Evolutionary conservation across 2,329 filamentous ascomycete genomes (phyloP), one percentile per base, ranked within the genome.

Genomic region (Phyllosticta citrichinensis): DNA sequence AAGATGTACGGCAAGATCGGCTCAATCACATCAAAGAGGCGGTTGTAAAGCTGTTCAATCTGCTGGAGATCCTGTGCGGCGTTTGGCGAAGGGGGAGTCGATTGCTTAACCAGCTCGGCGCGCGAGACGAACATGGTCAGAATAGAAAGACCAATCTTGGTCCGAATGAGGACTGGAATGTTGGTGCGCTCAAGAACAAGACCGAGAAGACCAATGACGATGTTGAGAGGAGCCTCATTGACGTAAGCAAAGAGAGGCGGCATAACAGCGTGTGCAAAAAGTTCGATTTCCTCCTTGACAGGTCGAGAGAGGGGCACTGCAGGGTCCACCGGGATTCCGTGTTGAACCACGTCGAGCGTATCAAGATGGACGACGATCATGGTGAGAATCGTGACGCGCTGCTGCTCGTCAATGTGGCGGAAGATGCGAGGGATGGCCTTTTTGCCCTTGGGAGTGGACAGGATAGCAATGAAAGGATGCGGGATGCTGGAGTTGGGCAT

Each of bases 341-440:
- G 84, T 61, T 88, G 86, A 62, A 97, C 87, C 56, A 99, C 93
- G 68, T 97, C 91, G 51, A 99, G 81, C 66, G 89, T 86, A 72
- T 97, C 94, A 33, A 99, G 85, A 68, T 97, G 91, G 57, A 97
- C 87, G 62, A 96, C 85, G 66, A 99, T 93, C 83, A 99, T 93
- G 5, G 94, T 99, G 64, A 99, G 81, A 64, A 97, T 91, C 0
- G 92, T 97, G 22, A 94, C 92, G 56, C 93, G 89, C 75, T 97
- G 92, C 70, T 97, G 89, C 64, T 92, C 88, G 65, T 89, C 88
- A 58, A 97, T 89, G 69, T 97, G 91, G 52, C 91, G 87, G 83
- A 97, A 97, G 58, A 97, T 89, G 60, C 94, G 90, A 56, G 91
- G 91, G 63, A 99, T 91, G 1, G 89, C 90, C 78, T 94, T 96